Base-by-base conservation (phyloP, 257 asterid species). In the Craterostigma plantagineum region DNA sequence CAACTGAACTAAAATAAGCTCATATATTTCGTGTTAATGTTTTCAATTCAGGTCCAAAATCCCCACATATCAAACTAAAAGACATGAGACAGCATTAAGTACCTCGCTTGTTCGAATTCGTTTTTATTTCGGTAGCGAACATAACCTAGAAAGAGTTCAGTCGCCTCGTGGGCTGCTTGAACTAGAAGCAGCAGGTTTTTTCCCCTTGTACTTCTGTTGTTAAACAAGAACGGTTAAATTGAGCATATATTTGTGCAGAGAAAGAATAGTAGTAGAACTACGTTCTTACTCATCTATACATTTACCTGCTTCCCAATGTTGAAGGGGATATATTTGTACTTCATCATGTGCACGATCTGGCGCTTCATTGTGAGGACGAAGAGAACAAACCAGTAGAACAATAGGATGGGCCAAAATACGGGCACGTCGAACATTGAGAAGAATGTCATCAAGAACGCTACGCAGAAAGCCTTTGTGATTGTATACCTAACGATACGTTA, bases 281-380 rank as follows among this genome's bases (percentile, higher is more conserved):
- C n/a, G n/a, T 11, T 7, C 43, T 7, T 15, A 11, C 13, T 7
- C 16, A 39, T 14, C 10, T 11, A 13, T 7, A 11, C n/a, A 23
- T 23, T 42, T 23, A 42, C 46, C 46, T 42, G 46, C 46, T 42
- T 42, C 46, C 46, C 46, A 14, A 42, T 15, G 27, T 42, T 42
- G 46, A 42, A 1, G 2, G 46, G 46, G 7, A 42, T 14, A 15
- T 42, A 42, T 42, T 15, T 42, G 46, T 42, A 42, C 27, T 42
- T 42, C 27, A 42, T 42, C 46, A 42, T 42, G 18, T 42, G 46
- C 46, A 42, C 18, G 16, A 42, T 42, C 18, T 42, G 46, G 18
- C 46, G 46, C 18, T 42, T 42, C 46, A 42, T 42, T 42, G 46
- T 42, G 9, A 42, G 27, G 12, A 8, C 18, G 18, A 42, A 42